phyloP scores from a whole-genome alignment of 164 flowering plant species.

The Stephania cephalantha region DNA sequence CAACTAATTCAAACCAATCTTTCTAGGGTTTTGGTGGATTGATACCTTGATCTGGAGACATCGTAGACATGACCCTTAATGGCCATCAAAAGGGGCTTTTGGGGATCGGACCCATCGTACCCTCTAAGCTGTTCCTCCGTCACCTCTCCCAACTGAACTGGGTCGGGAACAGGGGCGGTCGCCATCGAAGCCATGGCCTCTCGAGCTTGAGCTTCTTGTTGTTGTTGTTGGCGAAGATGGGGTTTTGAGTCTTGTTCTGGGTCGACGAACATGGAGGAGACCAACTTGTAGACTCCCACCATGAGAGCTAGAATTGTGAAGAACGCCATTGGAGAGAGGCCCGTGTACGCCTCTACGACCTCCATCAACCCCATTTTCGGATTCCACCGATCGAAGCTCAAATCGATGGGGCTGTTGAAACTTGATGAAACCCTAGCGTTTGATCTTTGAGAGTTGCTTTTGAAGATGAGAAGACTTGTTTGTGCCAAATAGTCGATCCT shows the following conservation, averaged over 20 bases:
- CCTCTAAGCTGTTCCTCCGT: conserved; percentile 18
- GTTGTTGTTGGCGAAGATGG: conserved; percentile 28
- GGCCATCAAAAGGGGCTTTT: conserved; percentile 13
- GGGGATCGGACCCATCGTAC: conserved; percentile 24
- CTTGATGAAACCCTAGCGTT: too few relatives aligned
- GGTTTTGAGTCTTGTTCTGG: conserved; percentile 36
- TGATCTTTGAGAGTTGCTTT: too few relatives aligned
- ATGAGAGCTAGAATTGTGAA: conserved; percentile 54
- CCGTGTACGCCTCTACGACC: conserved; percentile 43
- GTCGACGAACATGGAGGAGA: conserved; percentile 46
- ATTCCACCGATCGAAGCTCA: too few relatives aligned
- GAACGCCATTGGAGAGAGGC: conserved; percentile 59
- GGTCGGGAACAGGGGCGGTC: conserved; percentile 3
- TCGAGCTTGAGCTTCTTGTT: conserved; percentile 8
- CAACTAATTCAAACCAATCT: background rate
- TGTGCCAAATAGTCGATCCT: too few relatives aligned
- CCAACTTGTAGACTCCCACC: conserved; percentile 43
- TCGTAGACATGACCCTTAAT: conserved; percentile 67
- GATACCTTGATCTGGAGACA: conserved; percentile 52
- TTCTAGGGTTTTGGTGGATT: background rate
- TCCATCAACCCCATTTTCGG: conserved; percentile 34
- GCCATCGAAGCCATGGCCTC: conserved; percentile 18
- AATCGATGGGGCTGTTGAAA: too few relatives aligned
- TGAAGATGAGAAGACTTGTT: too few relatives aligned
- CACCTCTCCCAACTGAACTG: conserved; percentile 22